A percentile compares a stretch with the other conserved stretches of the same genome.
Evolutionary conservation across 306 rosid species (phyloP).

Genomic region (Prunus persica): DNA sequence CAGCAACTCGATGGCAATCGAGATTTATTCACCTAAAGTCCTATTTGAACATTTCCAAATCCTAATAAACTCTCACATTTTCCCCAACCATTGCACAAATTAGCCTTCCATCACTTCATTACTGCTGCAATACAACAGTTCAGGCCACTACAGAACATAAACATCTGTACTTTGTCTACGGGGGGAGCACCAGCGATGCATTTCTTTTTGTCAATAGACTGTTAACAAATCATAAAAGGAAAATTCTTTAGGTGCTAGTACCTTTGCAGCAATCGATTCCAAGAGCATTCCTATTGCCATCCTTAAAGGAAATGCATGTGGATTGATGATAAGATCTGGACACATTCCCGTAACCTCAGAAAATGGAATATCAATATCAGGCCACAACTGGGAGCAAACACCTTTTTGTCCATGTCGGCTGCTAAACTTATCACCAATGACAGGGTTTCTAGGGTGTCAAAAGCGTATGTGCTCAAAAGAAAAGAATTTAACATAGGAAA

Average conservation of each 20-base stretch:
- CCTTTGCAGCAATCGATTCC: slow-evolving; percentile 99
- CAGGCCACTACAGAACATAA: neutral
- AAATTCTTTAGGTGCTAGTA: slow-evolving; percentile 20
- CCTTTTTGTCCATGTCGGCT: slow-evolving; percentile 99
- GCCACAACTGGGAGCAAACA: slow-evolving; percentile 99
- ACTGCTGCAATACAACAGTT: neutral
- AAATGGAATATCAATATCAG: slow-evolving; percentile 97
- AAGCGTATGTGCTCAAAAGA: slow-evolving; percentile 59
- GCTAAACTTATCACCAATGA: slow-evolving; percentile 96
- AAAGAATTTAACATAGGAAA: neutral
- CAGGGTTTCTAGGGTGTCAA: slow-evolving; percentile 86
- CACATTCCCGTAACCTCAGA: slow-evolving; percentile 90
- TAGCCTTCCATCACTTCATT: neutral
- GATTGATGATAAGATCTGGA: slow-evolving; percentile 96
- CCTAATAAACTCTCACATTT: neutral
- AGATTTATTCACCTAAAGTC: neutral
- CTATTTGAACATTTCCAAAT: neutral
- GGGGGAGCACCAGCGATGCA: too few relatives aligned
- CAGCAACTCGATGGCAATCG: too few relatives aligned
- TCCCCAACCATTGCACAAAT: too few relatives aligned
- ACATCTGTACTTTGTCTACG: neutral
- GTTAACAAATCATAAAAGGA: neutral
- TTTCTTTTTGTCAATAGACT: neutral
- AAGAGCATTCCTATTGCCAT: slow-evolving; percentile 98
- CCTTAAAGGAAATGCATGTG: slow-evolving; percentile 99